Evolutionary conservation across 352 stramenopile genomes (phyloP), one percentile per base, ranked within the genome.

Genomic region (Pythium myriotylum): DNA sequence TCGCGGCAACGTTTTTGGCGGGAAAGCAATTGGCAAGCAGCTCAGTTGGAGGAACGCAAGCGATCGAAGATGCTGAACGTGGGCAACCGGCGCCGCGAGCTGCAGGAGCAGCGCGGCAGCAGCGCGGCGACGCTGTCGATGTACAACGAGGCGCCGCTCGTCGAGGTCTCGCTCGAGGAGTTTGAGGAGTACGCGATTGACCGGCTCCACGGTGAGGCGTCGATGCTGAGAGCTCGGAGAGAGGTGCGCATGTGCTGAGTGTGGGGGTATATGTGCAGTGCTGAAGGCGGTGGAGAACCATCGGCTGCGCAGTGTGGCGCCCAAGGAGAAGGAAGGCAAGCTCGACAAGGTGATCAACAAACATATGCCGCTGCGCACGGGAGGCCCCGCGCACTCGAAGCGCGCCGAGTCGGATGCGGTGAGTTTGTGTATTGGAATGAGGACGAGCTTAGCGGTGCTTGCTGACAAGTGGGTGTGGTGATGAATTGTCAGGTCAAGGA

Each of bases 161-260:
- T 97, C 13, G 97, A 99, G 74, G 83, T 99, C 41, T 98, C 89
- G 63, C 74, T 99, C 33, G 96, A 99, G 69, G 92, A 99, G 67
- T 99, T 99, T 85, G 97, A 99, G 74, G 84, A 97, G 49, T 98
- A 98, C 72, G 96, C 97, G 4, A 94, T 99, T 48, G 95, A 99
- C 62, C 79, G 97, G 4, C 79, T 99, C 67, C 92, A 98, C 41
- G 73, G 88, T 89, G 55, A 59, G 48, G 4, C 7, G 14, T 23
- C n/a, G 27, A 35, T 16, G n/a, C n/a, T n/a, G n/a, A n/a, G n/a
- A n/a, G n/a, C n/a, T n/a, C n/a, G n/a, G n/a, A n/a, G n/a, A n/a
- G n/a, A n/a, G n/a, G n/a, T 43, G 39, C 13, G 13, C 39, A 29
- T 16, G 32, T 20, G 10, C 2, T 32, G 35, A 3, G 47, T 50